Conservation (phyloP, 83 land plant genomes). For the Thuja plicata region DNA sequence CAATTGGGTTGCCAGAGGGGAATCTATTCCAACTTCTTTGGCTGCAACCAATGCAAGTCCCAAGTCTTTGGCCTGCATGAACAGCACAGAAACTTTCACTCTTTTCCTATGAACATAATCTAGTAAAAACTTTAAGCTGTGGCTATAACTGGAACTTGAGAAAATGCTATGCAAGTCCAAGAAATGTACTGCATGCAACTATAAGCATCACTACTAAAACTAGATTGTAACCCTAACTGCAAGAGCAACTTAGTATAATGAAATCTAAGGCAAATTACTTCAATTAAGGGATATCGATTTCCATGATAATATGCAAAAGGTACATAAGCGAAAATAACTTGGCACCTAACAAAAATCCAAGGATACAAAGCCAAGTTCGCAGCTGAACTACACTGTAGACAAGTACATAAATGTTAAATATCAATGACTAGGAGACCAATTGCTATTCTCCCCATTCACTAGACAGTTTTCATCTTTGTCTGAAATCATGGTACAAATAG, state of each 20-base stretch:
- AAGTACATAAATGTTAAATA: not conserved
- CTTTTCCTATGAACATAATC: not conserved
- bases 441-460: not conserved
- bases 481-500: not conserved
- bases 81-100: not conserved
- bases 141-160: not conserved
- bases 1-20: not conserved
- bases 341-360: not conserved
- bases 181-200: not conserved
- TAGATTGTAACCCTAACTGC: not conserved
- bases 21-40: not conserved
- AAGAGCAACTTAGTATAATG: not conserved
- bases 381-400: not conserved
- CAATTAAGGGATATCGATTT: not conserved
- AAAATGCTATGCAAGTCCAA: not conserved
- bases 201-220: not conserved
- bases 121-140: not conserved
- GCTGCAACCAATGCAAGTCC: conserved; percentile 12
- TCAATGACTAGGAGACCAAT: not conserved
- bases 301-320: not conserved
- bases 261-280: not conserved
- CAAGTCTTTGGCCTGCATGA: conserved; percentile 13
- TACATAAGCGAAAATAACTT: not conserved
- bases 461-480: not conserved
- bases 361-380: not conserved